A percentile compares a stretch with the other conserved stretches of the same genome.
phyloP scores from a whole-genome alignment of 805 yeast species.

The Grigorovia humatica region DNA sequence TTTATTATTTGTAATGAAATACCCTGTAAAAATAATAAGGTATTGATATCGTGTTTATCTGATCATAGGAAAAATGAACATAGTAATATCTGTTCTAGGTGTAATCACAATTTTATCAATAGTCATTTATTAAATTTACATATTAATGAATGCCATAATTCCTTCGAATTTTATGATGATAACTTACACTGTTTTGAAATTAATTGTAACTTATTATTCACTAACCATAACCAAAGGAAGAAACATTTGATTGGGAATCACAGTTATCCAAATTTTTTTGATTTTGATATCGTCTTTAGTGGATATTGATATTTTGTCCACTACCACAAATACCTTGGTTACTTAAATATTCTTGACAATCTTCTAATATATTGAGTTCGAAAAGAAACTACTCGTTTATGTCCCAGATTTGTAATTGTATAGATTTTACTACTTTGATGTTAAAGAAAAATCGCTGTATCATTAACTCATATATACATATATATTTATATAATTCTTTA shows the following conservation, averaged over 20 bases:
- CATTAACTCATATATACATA: no score
- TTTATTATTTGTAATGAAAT: slow-evolving; percentile 8
- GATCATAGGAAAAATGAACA: slow-evolving; percentile 11
- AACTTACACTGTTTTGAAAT: slow-evolving; percentile 34
- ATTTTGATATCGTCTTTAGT: slow-evolving; percentile 16
- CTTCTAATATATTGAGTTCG: background rate
- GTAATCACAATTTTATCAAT: slow-evolving; percentile 36
- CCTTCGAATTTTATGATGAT: slow-evolving; percentile 25
- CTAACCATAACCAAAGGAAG: slow-evolving; percentile 32
- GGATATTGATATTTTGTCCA: slow-evolving; percentile 2
- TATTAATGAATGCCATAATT: slow-evolving; percentile 43
- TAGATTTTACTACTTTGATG: no score
- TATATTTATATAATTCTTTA: no score
- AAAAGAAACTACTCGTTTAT: background rate
- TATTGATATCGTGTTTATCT: slow-evolving; percentile 10
- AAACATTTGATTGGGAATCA: slow-evolving; percentile 43
- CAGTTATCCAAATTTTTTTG: slow-evolving; percentile 15
- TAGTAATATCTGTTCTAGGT: slow-evolving; percentile 28
- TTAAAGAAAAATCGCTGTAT: no score
- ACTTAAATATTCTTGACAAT: background rate
- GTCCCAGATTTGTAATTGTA: background rate
- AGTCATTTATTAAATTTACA: slow-evolving; percentile 36
- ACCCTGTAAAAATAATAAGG: slow-evolving; percentile 9
- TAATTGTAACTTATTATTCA: slow-evolving; percentile 33
- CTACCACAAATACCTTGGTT: background rate